Evolutionary conservation across 177 flowering plant species (phyloP), one percentile per base, ranked within the genome.

Genomic region (Vitis hybrid): DNA sequence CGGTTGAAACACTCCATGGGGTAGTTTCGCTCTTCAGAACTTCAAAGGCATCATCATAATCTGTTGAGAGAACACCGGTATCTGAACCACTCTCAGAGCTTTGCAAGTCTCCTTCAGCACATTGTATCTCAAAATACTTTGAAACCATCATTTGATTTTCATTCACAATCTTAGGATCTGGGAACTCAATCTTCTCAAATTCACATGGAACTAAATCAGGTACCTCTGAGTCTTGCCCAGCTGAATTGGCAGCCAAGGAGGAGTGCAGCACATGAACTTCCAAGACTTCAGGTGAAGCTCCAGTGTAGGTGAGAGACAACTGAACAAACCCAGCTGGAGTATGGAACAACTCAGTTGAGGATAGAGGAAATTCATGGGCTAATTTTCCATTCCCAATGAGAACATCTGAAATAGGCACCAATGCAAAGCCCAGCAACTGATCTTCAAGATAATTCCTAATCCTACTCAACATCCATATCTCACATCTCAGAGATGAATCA

Each of bases 391-490:
- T 81, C 57, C 68, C 76, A 10, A 81, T 51, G 12, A 91, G 33
- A 12, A 95, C 79, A 18, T 90, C 96, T 13, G 96, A 86, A 10
- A 95, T 55, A 3, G 98, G 99, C 33, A 95, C 96, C 75, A 91
- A 70, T 56, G 93, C 81, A 72, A 95, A 90, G 4, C 99, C 99
- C 53, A 95, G 79, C 56, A 95, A 70, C 84, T 95, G 99, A 56
- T 95, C 99, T 74, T 89, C 94, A 4, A 93, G 87, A 79, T 91
- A 93, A 72, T 93, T 91, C 77, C 72, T 89, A 70, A 86, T 96
- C 77, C 99, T 84, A 71, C 99, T 95, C 69, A 95, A 72, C 99
- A 95, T 95, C 94, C 92, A 95, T 66, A 95, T 75, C 84, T 95
- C 99, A 76, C 98, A 93, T 72, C 90, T 95, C 64, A 95, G 89